Base-by-base conservation (phyloP, 2,329 filamentous ascomycete genomes). In the Penicillium sp. region DNA sequence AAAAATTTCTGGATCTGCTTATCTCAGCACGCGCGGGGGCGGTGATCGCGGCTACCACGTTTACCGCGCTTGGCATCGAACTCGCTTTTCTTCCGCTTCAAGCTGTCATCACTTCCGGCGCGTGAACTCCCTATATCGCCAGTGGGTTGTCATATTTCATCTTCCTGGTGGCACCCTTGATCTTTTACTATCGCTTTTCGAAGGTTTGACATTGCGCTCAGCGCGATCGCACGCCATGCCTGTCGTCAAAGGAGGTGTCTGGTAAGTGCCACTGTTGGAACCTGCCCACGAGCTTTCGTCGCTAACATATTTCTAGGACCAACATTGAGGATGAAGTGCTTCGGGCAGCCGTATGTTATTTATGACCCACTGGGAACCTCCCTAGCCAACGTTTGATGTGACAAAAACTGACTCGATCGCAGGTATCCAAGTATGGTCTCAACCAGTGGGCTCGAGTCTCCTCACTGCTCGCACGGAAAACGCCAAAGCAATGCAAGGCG, bases 381-480 rank as follows among this genome's bases (percentile, higher is more conserved):
- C 19, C 9, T 34, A 12, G 2, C 15, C 45, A 31, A 13, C 3
- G 6, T 34, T 34, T n/a, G 19, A 47, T 39, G 37, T 19, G n/a
- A 37, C 29, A 21, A 49, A 45, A 41, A 47, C 53, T 61, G 34
- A 60, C 50, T 38, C 13, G 21, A 45, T 50, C 26, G 41, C 43
- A 69, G 67, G 67, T 95, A 57, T 93, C 87, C 61, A 95, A 95
- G 70, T 95, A 95, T 77, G 89, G 89, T 43, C 79, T 95, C 54
- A 93, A 95, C 66, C 93, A 98, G 73, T 98, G 93, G 93, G 91
- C 93, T 67, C 91, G 93, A 71, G 93, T 97, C 57, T 96, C 93
- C 49, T 97, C 93, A 51, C 81, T 98, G 57, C 84, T 98, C 58
- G 91, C 91, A 67, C 88, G 94, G 65, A 98, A 98, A 72, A 97